phyloP scores from a whole-genome alignment of 2,329 filamentous ascomycete species.

The Arthrobotrys iridis region DNA sequence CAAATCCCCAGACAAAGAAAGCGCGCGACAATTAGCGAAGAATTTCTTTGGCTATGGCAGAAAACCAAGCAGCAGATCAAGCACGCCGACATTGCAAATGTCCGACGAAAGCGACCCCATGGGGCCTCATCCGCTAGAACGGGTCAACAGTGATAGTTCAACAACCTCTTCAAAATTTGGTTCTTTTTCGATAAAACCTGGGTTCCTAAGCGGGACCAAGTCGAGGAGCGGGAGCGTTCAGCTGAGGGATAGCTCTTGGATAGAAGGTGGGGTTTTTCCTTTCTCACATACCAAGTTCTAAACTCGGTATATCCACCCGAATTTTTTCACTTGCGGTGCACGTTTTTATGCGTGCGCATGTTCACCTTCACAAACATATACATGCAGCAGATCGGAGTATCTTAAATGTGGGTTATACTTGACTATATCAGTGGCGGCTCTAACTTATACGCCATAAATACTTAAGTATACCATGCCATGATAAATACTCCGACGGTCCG shows the following conservation, averaged over 20 bases:
- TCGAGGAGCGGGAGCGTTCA: constrained; percentile 41
- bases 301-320: constrained; percentile 41
- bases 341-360: constrained; percentile 29
- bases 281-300: constrained; percentile 32
- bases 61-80: constrained; percentile 53
- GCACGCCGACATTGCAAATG: constrained; percentile 45
- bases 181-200: constrained; percentile 51
- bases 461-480: constrained; percentile 9
- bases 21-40: constrained; percentile 49
- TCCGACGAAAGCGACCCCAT: constrained; percentile 32
- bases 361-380: not conserved
- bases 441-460: constrained; percentile 18
- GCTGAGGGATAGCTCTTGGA: constrained; percentile 50
- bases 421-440: constrained; percentile 10
- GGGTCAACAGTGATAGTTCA: constrained; percentile 45
- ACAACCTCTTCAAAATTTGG: constrained; percentile 47
- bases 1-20: constrained; percentile 48
- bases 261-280: constrained; percentile 51
- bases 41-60: constrained; percentile 52
- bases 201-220: constrained; percentile 45
- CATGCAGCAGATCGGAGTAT: constrained; percentile 21
- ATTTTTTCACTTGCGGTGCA: constrained; percentile 16
- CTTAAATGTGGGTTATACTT: not conserved
- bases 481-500: constrained; percentile 46
- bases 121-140: constrained; percentile 30